Evolutionary conservation across 2,329 filamentous ascomycete species (phyloP).

Genomic region (Beauveria sp.): DNA sequence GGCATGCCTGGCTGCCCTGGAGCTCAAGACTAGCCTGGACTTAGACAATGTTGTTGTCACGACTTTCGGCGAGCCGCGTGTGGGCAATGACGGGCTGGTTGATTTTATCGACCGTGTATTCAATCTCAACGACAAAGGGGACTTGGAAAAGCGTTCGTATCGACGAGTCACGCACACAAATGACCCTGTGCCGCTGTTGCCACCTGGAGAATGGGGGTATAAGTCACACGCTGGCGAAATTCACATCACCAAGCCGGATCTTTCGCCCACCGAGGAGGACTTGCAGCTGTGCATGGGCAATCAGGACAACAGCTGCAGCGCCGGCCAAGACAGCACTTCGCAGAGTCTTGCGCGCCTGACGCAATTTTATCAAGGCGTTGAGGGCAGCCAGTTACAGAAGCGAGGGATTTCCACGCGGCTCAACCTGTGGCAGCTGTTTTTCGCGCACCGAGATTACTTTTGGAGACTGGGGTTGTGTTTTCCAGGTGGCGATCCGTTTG

Average conservation of each 20-base stretch:
- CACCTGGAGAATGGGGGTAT: slow-evolving; percentile 83
- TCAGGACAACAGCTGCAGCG: slow-evolving; percentile 64
- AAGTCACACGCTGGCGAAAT: slow-evolving; percentile 79
- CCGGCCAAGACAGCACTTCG: slow-evolving; percentile 41
- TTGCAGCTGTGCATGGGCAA: slow-evolving; percentile 65
- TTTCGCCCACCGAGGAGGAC: slow-evolving; percentile 63
- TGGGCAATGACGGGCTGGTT: slow-evolving; percentile 51
- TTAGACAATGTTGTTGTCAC: slow-evolving; percentile 71
- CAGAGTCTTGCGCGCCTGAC: slow-evolving; percentile 18
- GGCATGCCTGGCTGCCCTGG: slow-evolving; percentile 76
- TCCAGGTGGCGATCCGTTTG: slow-evolving; percentile 64
- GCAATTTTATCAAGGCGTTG: slow-evolving; percentile 16
- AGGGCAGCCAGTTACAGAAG: slow-evolving; percentile 12
- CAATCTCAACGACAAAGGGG: slow-evolving; percentile 25
- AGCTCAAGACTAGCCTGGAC: slow-evolving; percentile 64
- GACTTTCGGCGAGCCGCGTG: slow-evolving; percentile 82
- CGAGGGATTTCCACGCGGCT: slow-evolving; percentile 52
- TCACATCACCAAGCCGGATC: slow-evolving; percentile 64
- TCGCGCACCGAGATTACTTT: slow-evolving; percentile 94
- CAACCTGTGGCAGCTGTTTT: slow-evolving; percentile 86
- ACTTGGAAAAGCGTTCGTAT: slow-evolving; percentile 39
- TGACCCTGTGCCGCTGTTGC: slow-evolving; percentile 84
- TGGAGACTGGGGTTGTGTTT: slow-evolving; percentile 87
- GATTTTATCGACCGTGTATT: slow-evolving; percentile 49
- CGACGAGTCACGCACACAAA: slow-evolving; percentile 76